Base-by-base conservation (phyloP, 805 yeast species). In the Candida succiphila region DNA sequence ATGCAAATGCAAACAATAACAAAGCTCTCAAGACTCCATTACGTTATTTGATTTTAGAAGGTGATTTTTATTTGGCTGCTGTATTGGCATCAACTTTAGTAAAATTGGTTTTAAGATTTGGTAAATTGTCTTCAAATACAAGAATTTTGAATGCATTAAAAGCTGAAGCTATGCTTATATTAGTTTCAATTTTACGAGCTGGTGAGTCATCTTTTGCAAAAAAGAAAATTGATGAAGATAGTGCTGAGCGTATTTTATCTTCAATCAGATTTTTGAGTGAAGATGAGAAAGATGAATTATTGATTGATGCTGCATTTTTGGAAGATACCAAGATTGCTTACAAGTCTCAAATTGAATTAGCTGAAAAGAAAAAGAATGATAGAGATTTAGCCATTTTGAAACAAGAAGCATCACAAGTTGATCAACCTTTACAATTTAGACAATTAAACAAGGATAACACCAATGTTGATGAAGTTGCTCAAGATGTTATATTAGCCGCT, bases 161-260 rank as follows among this genome's bases (percentile, higher is more conserved):
- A 48, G 97, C 97, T 17, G 98, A 92, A 62, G 96, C 96, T 13
- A 69, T 89, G 65, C 72, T 92, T 48, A 81, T 86, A 39, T 72
- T 94, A 77, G 95, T 94, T 35, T 85, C 96, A 24, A 79, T 89
- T 32, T 65, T 92, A 39, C 75, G 98, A 52, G 89, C 76, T 27
- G 95, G 95, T 31, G 83, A 85, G 45, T 72, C 92, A 10, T 57
- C 69, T 14, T 63, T 69, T 36, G 89, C 75, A 17, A 67, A 75
- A 41, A 77, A 79, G 52, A 74, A 75, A 48, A 87, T 89, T 41
- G 96, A 92, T 52, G 98, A 92, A 61, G 99, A 94, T 60, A 84
- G 96, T 3, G 75, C 82, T n/a, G 98, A 92, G 61, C 76, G 97
- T 63, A 79, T 92, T 36, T 65, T 87, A 57, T 69, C 89, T n/a